These are phyloP conservation scores for Botrytis aclada DNA, from an alignment of 2,329 filamentous ascomycete species.

Conservation along the genomic window DNA sequence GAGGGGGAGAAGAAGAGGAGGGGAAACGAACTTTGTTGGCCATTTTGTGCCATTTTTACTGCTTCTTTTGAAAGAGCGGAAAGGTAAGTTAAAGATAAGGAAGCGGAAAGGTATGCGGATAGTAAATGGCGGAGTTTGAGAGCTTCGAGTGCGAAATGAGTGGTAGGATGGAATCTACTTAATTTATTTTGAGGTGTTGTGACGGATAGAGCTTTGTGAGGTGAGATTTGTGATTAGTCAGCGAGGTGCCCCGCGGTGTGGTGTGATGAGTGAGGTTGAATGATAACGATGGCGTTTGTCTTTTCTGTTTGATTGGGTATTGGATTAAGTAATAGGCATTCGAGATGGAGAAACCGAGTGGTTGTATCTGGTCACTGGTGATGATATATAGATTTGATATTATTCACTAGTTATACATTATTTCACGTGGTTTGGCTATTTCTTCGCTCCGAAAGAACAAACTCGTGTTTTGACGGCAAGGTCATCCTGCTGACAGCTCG, in stretches of 20 bases:
- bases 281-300: not conserved
- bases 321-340: not conserved
- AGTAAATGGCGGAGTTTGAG: too few species aligned
- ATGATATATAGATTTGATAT: not conserved
- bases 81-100: too few species aligned
- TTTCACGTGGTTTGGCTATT: not conserved
- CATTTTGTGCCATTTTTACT: not conserved
- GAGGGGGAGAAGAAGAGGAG: not conserved
- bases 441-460: not conserved
- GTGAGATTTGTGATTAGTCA: constrained; percentile 5
- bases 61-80: too few species aligned
- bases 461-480: not conserved
- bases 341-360: not conserved
- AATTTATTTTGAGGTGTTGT: not conserved
- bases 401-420: not conserved
- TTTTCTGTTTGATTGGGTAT: not conserved
- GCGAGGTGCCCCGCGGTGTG: not conserved
- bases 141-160: not conserved
- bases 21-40: not conserved
- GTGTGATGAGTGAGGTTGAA: not conserved
- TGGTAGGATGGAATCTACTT: not conserved
- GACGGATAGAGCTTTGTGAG: not conserved
- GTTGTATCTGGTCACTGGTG: not conserved
- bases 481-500: not conserved
- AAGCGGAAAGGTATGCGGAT: not conserved